Evolutionary conservation across 164 flowering plant genomes (phyloP), one percentile per base, ranked within the genome.

Genomic region (Vitis rotundifolia): DNA sequence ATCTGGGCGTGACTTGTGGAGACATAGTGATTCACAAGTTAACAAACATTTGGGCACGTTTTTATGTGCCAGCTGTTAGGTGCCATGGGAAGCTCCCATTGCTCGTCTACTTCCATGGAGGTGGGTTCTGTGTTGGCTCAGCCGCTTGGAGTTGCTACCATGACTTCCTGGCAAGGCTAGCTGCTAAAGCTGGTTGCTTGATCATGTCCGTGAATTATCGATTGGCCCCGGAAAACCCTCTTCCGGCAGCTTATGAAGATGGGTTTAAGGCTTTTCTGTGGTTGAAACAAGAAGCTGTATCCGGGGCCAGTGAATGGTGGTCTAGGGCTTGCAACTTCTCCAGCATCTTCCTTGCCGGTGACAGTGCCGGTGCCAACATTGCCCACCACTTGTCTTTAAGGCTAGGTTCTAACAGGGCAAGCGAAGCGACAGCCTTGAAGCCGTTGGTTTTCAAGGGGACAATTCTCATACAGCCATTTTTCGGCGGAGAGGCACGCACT

Each of bases 51-150:
- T 82, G 85, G 88, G 83, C 83, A 11, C 78, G 89, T 18, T 61
- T 88, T 29, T 86, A 85, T 70, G 76, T 81, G 37, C 89, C 91
- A 63, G 18, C n/a, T 4, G 18, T 22, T 7, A 73, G 49, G 58
- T 44, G 67, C 60, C 73, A 67, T 59, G 65, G 67, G 22, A 72
- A 74, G 70, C 76, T 77, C 11, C 85, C 88, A 6, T 54, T 84
- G 29, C 64, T 87, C 12, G 72, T 88, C 62, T 88, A 88, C 78
- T 85, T 86, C 64, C 91, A 88, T 66, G 91, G 91, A 2, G 89
- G 91, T 16, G 91, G 89, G 4, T 86, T 88, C 66, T 88, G 89
- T 48, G 82, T 88, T 2, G 89, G 87, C 64, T 86, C 91, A 0
- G 76, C 88, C 14, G 76, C 89, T 18, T 88, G 91, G 91, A 78